A percentile compares a stretch with the other conserved stretches of the same genome.
Evolutionary conservation across 192 early-diverging fungal genomes (phyloP).

Genomic region (Coemansia sp.): DNA sequence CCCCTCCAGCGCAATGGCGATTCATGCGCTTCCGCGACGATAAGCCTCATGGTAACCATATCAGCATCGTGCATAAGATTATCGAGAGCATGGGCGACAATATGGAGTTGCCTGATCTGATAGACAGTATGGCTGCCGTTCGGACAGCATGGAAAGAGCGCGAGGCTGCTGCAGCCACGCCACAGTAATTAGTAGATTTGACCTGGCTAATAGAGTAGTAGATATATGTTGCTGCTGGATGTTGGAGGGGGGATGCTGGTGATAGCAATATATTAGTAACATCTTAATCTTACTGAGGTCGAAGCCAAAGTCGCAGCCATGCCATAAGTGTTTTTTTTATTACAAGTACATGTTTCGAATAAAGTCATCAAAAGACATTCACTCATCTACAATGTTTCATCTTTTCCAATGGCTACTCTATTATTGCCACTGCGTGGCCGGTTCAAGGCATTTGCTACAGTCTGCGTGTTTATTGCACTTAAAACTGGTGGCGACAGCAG

Average conservation of each 20-base stretch:
- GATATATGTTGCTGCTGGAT: too few relatives aligned
- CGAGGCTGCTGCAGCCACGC: not conserved
- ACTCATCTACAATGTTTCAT: too few relatives aligned
- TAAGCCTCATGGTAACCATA: constrained; percentile 74
- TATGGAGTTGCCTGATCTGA: constrained; percentile 48
- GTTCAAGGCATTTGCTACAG: constrained; percentile 29
- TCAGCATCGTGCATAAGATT: constrained; percentile 61
- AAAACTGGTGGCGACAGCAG: not conserved
- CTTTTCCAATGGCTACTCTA: not conserved
- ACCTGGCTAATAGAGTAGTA: too few relatives aligned
- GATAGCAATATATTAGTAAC: too few relatives aligned
- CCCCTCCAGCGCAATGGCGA: constrained; percentile 59
- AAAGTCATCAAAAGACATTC: too few relatives aligned
- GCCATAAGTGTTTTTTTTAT: constrained; percentile 3
- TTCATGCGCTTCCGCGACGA: constrained; percentile 82
- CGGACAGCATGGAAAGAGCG: constrained; percentile 32
- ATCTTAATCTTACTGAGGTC: too few relatives aligned
- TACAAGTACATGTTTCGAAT: too few relatives aligned
- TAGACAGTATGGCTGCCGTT: not conserved
- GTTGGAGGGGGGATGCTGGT: too few relatives aligned
- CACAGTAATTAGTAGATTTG: too few relatives aligned
- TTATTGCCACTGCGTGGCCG: not conserved
- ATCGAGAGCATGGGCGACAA: constrained; percentile 72
- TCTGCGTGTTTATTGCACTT: constrained; percentile 25
- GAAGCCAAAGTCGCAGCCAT: too few relatives aligned